phyloP scores from a whole-genome alignment of 768 basidiomycete species.

The Agrocybe chaxingu region DNA sequence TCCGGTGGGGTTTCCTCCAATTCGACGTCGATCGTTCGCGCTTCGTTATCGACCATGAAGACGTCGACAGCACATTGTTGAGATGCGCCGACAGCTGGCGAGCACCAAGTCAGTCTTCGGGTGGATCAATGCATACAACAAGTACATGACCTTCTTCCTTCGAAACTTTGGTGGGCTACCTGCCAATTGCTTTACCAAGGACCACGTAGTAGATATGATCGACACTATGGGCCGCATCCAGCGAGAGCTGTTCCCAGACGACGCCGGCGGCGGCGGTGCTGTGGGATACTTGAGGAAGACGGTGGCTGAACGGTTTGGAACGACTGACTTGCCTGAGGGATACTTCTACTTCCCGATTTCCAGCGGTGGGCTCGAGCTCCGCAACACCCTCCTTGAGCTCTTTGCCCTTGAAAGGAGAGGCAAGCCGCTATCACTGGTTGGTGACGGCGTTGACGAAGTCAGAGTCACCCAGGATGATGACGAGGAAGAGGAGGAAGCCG shows the following conservation, averaged over 20 bases:
- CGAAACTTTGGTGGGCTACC: conserved; percentile 34
- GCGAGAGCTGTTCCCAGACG: conserved; percentile 25
- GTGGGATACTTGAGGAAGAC: conserved; percentile 20
- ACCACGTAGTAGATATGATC: conserved; percentile 28
- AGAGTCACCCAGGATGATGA: conserved; percentile 5
- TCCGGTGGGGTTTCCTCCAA: conserved; percentile 38
- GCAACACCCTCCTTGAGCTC: conserved; percentile 35
- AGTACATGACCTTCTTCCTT: conserved; percentile 35
- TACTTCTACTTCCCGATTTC: conserved; percentile 38
- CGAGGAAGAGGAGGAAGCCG: background rate
- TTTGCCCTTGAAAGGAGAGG: conserved; percentile 22
- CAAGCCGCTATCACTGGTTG: conserved; percentile 9
- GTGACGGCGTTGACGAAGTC: background rate
- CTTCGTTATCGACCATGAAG: conserved; percentile 34
- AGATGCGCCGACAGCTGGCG: conserved; percentile 33
- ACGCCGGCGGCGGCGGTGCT: conserved; percentile 15
- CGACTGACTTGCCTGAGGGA: conserved; percentile 33
- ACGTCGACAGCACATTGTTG: conserved; percentile 33
- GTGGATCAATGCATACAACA: conserved; percentile 36
- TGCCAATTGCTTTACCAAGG: conserved; percentile 28
- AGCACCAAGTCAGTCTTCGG: conserved; percentile 35
- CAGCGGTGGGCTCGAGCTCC: conserved; percentile 34
- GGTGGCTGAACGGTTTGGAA: conserved; percentile 27
- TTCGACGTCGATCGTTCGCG: conserved; percentile 26
- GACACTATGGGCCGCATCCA: conserved; percentile 30